Evolutionary conservation across 768 basidiomycete genomes (phyloP).

Genomic region (Daedalea quercina): DNA sequence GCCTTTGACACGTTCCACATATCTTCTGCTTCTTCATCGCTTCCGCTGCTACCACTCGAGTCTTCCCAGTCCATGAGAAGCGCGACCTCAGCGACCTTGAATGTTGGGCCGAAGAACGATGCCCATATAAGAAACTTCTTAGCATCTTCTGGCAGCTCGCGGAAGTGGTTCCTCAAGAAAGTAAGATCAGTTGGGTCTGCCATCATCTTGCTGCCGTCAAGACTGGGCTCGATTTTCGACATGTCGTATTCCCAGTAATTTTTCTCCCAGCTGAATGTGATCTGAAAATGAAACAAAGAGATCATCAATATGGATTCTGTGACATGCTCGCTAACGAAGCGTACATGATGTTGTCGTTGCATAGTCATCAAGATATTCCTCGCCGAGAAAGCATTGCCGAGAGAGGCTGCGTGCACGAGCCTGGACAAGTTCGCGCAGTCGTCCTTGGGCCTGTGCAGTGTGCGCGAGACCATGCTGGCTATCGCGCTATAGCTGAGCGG

Average conservation of each 20-base stretch:
- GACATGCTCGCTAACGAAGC: slow-evolving; percentile 22
- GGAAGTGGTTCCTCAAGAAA: slow-evolving; percentile 53
- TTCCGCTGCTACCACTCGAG: slow-evolving; percentile 43
- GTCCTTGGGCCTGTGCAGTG: slow-evolving; percentile 52
- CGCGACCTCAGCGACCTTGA: slow-evolving; percentile 68
- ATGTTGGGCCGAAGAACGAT: slow-evolving; percentile 69
- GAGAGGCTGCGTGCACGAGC: slow-evolving; percentile 49
- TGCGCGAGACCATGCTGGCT: slow-evolving; percentile 52
- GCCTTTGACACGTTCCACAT: slow-evolving; percentile 48
- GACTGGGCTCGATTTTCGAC: slow-evolving; percentile 44
- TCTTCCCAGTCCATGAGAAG: slow-evolving; percentile 73
- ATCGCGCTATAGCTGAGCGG: slow-evolving; percentile 53
- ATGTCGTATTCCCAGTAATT: slow-evolving; percentile 69
- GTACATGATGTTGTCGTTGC: slow-evolving; percentile 55
- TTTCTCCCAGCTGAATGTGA: slow-evolving; percentile 55
- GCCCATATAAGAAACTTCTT: slow-evolving; percentile 66
- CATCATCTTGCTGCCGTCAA: slow-evolving; percentile 42
- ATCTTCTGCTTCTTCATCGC: slow-evolving; percentile 37
- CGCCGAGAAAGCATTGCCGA: slow-evolving; percentile 67
- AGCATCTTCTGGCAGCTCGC: slow-evolving; percentile 56
- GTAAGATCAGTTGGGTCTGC: slow-evolving; percentile 56
- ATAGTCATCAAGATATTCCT: slow-evolving; percentile 57
- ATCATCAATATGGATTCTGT: no score
- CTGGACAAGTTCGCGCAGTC: slow-evolving; percentile 47
- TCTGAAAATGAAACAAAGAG: slow-evolving; percentile 32